Evolutionary conservation across 192 early-diverging fungal species (phyloP).

Genomic region (Pilobolus umbonatus): DNA sequence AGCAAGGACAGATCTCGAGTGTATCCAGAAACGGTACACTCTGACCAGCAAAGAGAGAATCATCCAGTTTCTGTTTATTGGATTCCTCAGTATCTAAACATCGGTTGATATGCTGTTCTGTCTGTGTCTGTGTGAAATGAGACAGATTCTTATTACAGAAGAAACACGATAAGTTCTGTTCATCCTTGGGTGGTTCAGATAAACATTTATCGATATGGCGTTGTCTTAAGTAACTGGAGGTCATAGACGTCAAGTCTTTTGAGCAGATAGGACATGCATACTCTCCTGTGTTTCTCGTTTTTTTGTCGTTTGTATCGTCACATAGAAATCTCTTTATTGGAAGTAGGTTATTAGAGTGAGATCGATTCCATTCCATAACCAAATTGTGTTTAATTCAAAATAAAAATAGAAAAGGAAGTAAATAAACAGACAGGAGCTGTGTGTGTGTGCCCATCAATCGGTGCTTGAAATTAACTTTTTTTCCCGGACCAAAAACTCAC

Average conservation of each 20-base stretch:
- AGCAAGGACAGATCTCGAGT: neutral
- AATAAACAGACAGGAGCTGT: neutral
- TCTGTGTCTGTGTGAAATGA: neutral
- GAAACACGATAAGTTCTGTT: neutral
- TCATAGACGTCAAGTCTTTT: neutral
- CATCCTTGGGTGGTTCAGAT: too few relatives aligned
- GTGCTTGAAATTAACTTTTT: too few relatives aligned
- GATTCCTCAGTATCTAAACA: conserved; percentile 1
- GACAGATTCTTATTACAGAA: conserved; percentile 3
- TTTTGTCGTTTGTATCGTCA: neutral
- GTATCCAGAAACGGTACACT: neutral
- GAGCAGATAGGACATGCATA: conserved; percentile 5
- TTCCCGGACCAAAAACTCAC: too few relatives aligned
- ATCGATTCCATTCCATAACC: too few relatives aligned
- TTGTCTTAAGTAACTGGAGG: neutral
- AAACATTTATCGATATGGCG: conserved; percentile 2
- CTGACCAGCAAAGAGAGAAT: neutral
- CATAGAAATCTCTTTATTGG: neutral
- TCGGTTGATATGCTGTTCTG: neutral
- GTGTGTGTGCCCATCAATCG: too few relatives aligned
- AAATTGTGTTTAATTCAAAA: too few relatives aligned
- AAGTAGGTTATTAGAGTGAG: too few relatives aligned
- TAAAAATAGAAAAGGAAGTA: neutral
- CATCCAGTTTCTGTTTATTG: neutral
- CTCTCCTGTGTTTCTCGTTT: neutral